phyloP scores from a whole-genome alignment of 306 rosid species.

The Cucurbita moschata region DNA sequence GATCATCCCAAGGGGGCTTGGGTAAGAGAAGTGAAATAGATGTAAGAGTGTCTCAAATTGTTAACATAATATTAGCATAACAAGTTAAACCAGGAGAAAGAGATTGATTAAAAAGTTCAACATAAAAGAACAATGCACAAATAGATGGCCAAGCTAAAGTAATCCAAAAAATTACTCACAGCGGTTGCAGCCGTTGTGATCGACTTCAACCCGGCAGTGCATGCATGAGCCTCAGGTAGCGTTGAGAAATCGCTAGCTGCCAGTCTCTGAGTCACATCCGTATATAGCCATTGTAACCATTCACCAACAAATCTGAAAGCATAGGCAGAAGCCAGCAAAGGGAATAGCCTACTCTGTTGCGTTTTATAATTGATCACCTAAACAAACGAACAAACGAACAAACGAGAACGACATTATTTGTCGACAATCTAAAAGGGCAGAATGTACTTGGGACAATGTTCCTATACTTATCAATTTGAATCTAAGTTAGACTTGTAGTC shows the following conservation, averaged over 20 bases:
- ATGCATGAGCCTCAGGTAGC: slow-evolving; percentile 95
- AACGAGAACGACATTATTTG: neutral
- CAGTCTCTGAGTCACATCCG: slow-evolving; percentile 72
- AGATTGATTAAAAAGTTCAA: neutral
- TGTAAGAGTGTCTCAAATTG: too few species aligned
- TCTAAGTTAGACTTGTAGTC: neutral
- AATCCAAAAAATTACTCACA: slow-evolving; percentile 32
- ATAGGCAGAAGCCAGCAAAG: slow-evolving; percentile 94
- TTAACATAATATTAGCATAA: neutral
- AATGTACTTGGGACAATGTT: neutral
- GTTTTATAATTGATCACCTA: slow-evolving; percentile 97
- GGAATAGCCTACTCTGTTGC: slow-evolving; percentile 89
- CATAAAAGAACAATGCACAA: too few species aligned
- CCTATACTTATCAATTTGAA: neutral
- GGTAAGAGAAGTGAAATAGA: too few species aligned
- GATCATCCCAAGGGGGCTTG: too few species aligned
- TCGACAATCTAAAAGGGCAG: neutral
- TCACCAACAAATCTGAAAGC: slow-evolving; percentile 94
- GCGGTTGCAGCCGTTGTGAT: slow-evolving; percentile 86
- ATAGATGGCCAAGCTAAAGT: neutral
- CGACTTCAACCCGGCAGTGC: slow-evolving; percentile 96
- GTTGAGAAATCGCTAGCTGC: slow-evolving; percentile 70
- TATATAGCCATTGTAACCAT: slow-evolving; percentile 85
- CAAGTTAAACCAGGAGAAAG: neutral
- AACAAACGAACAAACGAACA: slow-evolving; percentile 8